These are phyloP conservation scores for Dioscorea zingiberensis DNA, from an alignment of 106 monocot genomes.

Conservation along the genomic window DNA sequence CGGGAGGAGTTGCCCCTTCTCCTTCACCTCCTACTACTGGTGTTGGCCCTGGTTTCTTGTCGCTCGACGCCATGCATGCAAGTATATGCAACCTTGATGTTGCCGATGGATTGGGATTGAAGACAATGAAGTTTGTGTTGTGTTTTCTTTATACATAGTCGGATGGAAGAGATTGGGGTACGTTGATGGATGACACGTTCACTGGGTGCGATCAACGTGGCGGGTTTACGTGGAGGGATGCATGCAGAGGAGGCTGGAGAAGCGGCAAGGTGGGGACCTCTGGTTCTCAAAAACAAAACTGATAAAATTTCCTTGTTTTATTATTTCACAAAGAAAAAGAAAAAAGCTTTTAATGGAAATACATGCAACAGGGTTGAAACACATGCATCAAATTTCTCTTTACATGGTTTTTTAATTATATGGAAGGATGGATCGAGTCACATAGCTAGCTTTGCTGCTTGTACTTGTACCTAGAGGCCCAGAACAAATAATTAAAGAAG, in stretches of 20 bases:
- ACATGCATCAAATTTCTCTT: too few relatives aligned
- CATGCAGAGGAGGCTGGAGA: neutral
- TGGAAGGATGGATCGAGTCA: too few relatives aligned
- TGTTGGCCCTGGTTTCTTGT: slow-evolving; percentile 17
- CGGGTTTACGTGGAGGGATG: neutral
- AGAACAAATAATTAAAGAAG: slow-evolving; percentile 64
- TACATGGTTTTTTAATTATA: too few relatives aligned
- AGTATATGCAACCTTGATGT: neutral
- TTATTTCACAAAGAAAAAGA: too few relatives aligned
- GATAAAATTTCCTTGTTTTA: too few relatives aligned
- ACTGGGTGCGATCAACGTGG: neutral
- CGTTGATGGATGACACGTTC: neutral
- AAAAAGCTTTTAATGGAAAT: too few relatives aligned
- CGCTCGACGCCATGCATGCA: slow-evolving; percentile 69
- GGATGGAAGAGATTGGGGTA: neutral
- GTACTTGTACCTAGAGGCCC: slow-evolving; percentile 41
- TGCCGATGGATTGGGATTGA: neutral
- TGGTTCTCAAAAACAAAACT: too few relatives aligned
- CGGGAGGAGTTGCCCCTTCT: slow-evolving; percentile 28
- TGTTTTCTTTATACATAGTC: too few relatives aligned
- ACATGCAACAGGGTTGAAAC: too few relatives aligned
- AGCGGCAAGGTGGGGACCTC: neutral
- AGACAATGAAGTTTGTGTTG: neutral
- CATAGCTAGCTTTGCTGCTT: too few relatives aligned
- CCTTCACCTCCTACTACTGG: slow-evolving; percentile 3